Evolutionary conservation across 2,329 filamentous ascomycete genomes (phyloP).

Genomic region (Paecilomyces variotii): DNA sequence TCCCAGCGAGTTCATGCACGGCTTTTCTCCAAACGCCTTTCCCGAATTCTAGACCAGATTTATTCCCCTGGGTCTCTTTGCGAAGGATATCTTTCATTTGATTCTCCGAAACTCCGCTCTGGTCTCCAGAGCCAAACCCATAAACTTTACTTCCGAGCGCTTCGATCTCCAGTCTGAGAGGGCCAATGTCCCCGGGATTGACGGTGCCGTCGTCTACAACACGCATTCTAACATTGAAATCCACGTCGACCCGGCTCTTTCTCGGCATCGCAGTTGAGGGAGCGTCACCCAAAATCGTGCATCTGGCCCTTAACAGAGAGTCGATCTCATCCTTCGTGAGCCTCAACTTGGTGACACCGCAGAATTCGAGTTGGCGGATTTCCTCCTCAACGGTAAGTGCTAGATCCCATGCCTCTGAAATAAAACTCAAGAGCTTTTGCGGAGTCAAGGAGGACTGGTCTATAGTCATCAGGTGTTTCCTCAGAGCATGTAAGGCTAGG

Average conservation of each 20-base stretch:
- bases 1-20: slow-evolving; percentile 26
- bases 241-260: slow-evolving; percentile 24
- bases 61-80: slow-evolving; percentile 11
- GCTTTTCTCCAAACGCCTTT: slow-evolving; percentile 33
- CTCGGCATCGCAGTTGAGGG: slow-evolving; percentile 5
- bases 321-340: slow-evolving; percentile 18
- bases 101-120: slow-evolving; percentile 22
- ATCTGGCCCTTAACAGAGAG: slow-evolving; percentile 26
- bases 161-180: slow-evolving; percentile 29
- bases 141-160: slow-evolving; percentile 34
- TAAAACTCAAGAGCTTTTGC: slow-evolving; percentile 32
- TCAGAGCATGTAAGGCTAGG: slow-evolving; percentile 35
- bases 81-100: slow-evolving; percentile 29
- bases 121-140: slow-evolving; percentile 23
- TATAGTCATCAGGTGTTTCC: slow-evolving; percentile 27
- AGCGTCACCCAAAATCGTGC: slow-evolving; percentile 26
- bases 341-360: slow-evolving; percentile 34
- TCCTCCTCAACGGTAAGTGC: slow-evolving; percentile 34
- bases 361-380: slow-evolving; percentile 36
- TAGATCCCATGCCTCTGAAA: slow-evolving; percentile 37
- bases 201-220: slow-evolving; percentile 8
- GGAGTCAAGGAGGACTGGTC: slow-evolving; percentile 26
- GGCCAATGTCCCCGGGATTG: slow-evolving; percentile 6
- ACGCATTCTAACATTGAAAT: slow-evolving; percentile 29
- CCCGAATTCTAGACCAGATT: slow-evolving; percentile 20